A percentile compares a stretch with the other conserved stretches of the same genome.
Evolutionary conservation across 2,329 filamentous ascomycete species (phyloP).

Genomic region (Dactylellina leptospora): DNA sequence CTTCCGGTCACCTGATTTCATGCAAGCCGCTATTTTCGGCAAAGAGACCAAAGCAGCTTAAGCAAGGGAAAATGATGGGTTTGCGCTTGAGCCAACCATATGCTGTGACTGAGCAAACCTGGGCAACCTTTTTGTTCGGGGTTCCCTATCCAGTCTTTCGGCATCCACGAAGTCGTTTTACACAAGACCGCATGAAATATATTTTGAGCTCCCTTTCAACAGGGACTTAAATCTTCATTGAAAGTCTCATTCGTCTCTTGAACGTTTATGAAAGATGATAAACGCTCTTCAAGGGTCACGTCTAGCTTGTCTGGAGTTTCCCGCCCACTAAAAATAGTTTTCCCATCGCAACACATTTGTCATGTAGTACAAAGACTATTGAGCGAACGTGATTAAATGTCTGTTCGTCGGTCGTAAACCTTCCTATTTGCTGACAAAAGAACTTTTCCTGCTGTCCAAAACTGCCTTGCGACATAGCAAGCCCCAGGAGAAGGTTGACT

Average conservation of each 20-base stretch:
- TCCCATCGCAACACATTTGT: slow-evolving; percentile 27
- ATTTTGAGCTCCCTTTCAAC: too few species aligned
- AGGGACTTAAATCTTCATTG: too few species aligned
- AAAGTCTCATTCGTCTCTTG: too few species aligned
- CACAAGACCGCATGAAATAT: too few species aligned
- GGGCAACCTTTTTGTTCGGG: not conserved
- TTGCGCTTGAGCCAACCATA: not conserved
- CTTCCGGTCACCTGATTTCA: slow-evolving; percentile 39
- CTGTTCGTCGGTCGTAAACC: slow-evolving; percentile 10
- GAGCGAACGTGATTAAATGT: slow-evolving; percentile 27
- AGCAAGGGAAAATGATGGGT: not conserved
- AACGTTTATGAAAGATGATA: too few species aligned
- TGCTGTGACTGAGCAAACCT: not conserved
- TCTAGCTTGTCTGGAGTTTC: too few species aligned
- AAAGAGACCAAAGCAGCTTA: slow-evolving; percentile 17
- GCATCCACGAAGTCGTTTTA: slow-evolving; percentile 17
- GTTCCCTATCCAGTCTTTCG: slow-evolving; percentile 4
- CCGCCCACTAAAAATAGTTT: slow-evolving; percentile 15
- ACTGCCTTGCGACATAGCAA: slow-evolving; percentile 24
- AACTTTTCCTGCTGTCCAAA: slow-evolving; percentile 12
- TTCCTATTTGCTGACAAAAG: not conserved
- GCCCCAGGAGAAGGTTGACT: slow-evolving; percentile 19
- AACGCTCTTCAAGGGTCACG: too few species aligned
- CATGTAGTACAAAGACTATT: slow-evolving; percentile 37
- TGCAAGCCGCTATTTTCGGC: slow-evolving; percentile 16